Percentiles rank a stretch among this genome's conserved stretches.
Evolutionary conservation across 2,329 filamentous ascomycete species (phyloP).

Genomic region (Botrytis fabae): DNA sequence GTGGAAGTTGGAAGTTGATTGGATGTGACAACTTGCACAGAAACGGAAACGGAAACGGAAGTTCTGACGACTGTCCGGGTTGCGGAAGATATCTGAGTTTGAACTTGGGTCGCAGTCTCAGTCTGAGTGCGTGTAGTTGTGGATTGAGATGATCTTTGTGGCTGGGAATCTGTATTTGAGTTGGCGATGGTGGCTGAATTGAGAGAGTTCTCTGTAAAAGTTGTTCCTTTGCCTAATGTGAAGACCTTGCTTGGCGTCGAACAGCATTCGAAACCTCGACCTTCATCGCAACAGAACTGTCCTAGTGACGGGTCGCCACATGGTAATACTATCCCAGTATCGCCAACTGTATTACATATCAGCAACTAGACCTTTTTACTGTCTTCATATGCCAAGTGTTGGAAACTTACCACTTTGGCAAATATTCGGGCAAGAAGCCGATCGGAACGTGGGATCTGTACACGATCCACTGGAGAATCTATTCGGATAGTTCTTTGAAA

Average conservation of each 20-base stretch:
- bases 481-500: slow-evolving; percentile 22
- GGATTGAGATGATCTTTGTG: neutral
- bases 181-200: neutral
- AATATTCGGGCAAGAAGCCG: slow-evolving; percentile 27
- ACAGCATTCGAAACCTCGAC: slow-evolving; percentile 26
- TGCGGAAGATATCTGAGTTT: neutral
- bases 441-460: slow-evolving; percentile 23
- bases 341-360: slow-evolving; percentile 20
- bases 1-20: neutral
- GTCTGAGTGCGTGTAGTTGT: neutral
- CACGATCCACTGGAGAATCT: slow-evolving; percentile 27
- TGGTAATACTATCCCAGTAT: slow-evolving; percentile 23
- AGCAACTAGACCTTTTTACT: neutral
- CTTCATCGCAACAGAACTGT: slow-evolving; percentile 30
- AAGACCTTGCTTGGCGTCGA: slow-evolving; percentile 23
- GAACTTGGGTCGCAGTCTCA: neutral
- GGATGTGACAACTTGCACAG: slow-evolving; percentile 1
- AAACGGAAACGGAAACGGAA: neutral
- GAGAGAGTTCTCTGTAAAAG: neutral
- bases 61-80: slow-evolving; percentile 6
- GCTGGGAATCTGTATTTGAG: neutral
- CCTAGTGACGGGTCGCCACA: slow-evolving; percentile 26
- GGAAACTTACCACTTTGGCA: slow-evolving; percentile 27
- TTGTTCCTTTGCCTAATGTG: slow-evolving; percentile 19
- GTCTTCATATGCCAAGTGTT: neutral